Percentiles rank a stretch among this genome's conserved stretches.
Conservation (phyloP, 2,329 filamentous ascomycete genomes). For the Sporothrix phasma region DNA sequence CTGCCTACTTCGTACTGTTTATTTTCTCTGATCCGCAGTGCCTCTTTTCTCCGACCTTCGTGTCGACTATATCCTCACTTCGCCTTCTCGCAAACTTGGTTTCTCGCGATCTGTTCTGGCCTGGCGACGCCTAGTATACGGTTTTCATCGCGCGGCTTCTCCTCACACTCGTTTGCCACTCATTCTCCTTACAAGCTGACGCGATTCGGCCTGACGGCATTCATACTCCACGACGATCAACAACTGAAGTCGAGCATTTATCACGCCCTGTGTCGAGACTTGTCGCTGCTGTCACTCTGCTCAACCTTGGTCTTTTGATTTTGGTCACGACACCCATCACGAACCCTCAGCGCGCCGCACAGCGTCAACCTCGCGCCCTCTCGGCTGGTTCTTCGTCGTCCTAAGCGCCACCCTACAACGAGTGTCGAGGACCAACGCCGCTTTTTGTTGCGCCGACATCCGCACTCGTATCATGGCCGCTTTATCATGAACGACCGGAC, state of each 20-base stretch:
- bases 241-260: not conserved
- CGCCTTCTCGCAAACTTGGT: not conserved
- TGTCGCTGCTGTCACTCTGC: not conserved
- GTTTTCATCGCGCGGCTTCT: not conserved
- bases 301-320: not conserved
- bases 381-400: no score
- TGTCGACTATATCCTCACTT: not conserved
- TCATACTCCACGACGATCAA: no score
- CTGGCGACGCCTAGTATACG: not conserved
- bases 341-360: no score
- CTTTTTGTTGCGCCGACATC: not conserved
- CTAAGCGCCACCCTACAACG: not conserved
- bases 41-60: not conserved
- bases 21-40: not conserved
- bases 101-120: not conserved
- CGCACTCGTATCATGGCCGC: constrained; percentile 2
- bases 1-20: not conserved
- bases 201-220: no score
- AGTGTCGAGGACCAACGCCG: not conserved
- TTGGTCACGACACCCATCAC: not conserved
- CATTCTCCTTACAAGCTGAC: no score
- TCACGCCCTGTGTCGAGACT: not conserved
- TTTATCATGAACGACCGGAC: constrained; percentile 11
- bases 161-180: not conserved
- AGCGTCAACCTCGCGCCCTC: no score